Evolutionary conservation across 352 stramenopile genomes (phyloP).

Genomic region (Pythium rhizo-oryzae): DNA sequence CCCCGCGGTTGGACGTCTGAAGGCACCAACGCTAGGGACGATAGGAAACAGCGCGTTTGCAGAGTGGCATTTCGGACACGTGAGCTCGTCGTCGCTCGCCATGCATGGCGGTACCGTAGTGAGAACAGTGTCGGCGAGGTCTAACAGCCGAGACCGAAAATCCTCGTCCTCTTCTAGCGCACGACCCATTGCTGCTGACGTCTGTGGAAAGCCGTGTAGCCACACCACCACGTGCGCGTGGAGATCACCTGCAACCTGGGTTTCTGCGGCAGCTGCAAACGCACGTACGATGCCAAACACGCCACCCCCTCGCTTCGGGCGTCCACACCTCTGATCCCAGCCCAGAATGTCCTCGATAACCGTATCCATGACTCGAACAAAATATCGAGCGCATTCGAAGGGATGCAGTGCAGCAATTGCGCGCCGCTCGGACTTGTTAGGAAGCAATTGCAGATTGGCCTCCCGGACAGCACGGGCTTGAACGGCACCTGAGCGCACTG

Average conservation of each 20-base stretch:
- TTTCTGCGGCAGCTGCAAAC: constrained; percentile 30
- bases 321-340: constrained; percentile 9
- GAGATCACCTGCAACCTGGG: constrained; percentile 32
- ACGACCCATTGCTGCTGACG: background rate
- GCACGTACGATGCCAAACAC: constrained; percentile 35
- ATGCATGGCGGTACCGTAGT: constrained; percentile 5
- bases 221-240: constrained; percentile 34
- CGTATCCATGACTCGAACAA: constrained; percentile 26
- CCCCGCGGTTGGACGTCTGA: background rate
- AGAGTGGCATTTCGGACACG: constrained; percentile 1
- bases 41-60: constrained; percentile 1
- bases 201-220: constrained; percentile 32
- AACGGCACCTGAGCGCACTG: constrained; percentile 13
- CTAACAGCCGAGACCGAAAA: constrained; percentile 3
- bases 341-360: constrained; percentile 23
- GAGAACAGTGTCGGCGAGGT: background rate
- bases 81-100: background rate
- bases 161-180: background rate
- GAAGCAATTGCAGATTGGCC: constrained; percentile 21
- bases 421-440: constrained; percentile 20
- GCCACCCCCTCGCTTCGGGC: constrained; percentile 17
- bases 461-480: background rate
- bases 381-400: constrained; percentile 32
- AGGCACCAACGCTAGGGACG: constrained; percentile 1
- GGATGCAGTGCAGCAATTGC: constrained; percentile 21